phyloP scores from a whole-genome alignment of 768 basidiomycete species.

The Amanita pseudoporphyria region DNA sequence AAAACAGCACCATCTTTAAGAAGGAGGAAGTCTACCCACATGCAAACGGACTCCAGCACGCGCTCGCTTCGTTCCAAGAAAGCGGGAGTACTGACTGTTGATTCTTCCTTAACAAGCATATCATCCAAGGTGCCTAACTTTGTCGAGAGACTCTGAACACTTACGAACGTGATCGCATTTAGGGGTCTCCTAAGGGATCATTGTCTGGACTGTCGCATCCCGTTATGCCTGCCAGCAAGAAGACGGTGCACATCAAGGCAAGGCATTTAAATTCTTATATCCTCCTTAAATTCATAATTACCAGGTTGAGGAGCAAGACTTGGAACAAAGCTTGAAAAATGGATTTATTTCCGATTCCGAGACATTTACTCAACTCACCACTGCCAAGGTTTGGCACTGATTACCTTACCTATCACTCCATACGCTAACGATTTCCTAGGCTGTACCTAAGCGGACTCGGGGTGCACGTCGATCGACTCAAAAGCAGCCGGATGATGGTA shows the following conservation, averaged over 20 bases:
- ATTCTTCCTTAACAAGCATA: conserved; percentile 27
- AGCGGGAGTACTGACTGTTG: conserved; percentile 14
- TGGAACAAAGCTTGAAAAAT: conserved; percentile 1
- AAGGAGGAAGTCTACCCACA: conserved; percentile 1
- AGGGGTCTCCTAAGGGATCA: not conserved
- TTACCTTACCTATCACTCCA: not conserved
- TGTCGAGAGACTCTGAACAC: not conserved
- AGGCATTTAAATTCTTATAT: not conserved
- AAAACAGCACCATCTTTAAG: not conserved
- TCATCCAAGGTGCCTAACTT: conserved; percentile 26
- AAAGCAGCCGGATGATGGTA: conserved; percentile 18
- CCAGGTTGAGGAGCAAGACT: conserved; percentile 6
- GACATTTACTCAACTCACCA: not conserved
- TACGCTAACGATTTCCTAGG: not conserved
- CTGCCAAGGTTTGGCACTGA: not conserved
- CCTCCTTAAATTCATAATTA: conserved; percentile 10
- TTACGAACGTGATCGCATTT: not conserved
- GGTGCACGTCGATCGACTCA: conserved; percentile 19
- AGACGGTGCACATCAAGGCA: conserved; percentile 10
- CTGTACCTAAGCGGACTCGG: conserved; percentile 15
- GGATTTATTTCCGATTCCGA: conserved; percentile 4
- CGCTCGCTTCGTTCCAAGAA: conserved; percentile 38
- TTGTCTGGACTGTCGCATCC: not conserved
- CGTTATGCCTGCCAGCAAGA: not conserved
- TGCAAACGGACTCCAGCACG: conserved; percentile 23